Conservation (phyloP, 352 stramenopile genomes). For the Pythium monospermum region DNA sequence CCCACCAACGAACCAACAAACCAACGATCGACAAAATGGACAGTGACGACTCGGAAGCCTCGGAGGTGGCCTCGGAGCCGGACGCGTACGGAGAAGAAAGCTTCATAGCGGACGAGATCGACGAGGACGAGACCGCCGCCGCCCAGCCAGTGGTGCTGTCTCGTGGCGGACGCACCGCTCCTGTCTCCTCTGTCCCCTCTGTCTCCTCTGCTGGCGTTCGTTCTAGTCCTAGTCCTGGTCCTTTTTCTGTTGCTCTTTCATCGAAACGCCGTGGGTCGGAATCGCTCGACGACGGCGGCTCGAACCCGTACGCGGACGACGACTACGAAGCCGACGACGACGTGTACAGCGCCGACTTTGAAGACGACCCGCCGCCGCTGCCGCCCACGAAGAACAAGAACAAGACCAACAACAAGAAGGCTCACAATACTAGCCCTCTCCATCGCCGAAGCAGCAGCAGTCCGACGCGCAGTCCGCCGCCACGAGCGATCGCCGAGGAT, state of each 20-base stretch:
- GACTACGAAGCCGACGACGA: conserved; percentile 40
- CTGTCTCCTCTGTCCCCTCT: no score
- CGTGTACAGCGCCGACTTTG: conserved; percentile 69
- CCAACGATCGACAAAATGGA: no score
- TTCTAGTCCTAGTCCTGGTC: conserved; percentile 17
- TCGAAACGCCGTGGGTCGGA: no score
- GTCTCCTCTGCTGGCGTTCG: no score
- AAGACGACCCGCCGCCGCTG: conserved; percentile 38
- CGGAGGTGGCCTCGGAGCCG: conserved; percentile 56
- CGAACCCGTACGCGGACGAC: conserved; percentile 24
- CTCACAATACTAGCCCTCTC: conserved; percentile 1
- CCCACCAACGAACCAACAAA: no score
- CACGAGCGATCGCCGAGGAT: conserved; percentile 25
- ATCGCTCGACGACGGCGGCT: conserved; percentile 5
- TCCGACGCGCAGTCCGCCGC: conserved; percentile 6
- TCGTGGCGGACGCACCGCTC: no score
- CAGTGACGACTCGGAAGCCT: conserved; percentile 68
- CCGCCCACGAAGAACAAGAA: conserved; percentile 4
- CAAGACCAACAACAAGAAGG: background rate
- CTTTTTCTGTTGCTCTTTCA: conserved; percentile 5
- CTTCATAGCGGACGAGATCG: conserved; percentile 44
- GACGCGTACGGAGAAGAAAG: conserved; percentile 39
- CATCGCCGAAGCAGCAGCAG: conserved; percentile 6
- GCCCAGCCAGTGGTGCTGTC: no score
- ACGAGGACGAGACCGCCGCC: conserved; percentile 30